Percentiles rank a stretch among this genome's conserved stretches.
Conservation (phyloP, 1,284 basidiomycete species). For the Cutaneotrichosporon cavernicola region DNA sequence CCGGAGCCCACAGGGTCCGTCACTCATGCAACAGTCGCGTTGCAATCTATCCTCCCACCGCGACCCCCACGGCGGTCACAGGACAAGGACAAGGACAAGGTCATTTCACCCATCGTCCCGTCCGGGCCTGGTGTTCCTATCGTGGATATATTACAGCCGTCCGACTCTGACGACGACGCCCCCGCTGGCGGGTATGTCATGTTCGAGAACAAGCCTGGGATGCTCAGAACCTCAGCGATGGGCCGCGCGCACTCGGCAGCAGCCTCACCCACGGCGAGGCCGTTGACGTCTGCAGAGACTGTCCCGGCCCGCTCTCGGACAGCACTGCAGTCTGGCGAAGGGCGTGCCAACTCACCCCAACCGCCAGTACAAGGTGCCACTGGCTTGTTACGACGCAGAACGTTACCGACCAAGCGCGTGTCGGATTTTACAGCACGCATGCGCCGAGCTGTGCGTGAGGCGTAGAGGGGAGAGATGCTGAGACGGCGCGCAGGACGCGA, state of each 20-base stretch:
- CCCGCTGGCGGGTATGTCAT: slow-evolving; percentile 45
- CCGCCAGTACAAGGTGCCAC: slow-evolving; percentile 9
- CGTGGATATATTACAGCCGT: slow-evolving; percentile 42
- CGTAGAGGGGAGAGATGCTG: not conserved
- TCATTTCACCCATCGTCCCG: slow-evolving; percentile 7
- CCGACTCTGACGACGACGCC: slow-evolving; percentile 53
- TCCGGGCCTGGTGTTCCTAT: slow-evolving; percentile 8
- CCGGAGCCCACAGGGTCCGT: slow-evolving; percentile 1
- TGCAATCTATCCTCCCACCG: slow-evolving; percentile 14
- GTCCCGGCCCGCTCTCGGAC: slow-evolving; percentile 12
- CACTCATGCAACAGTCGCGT: slow-evolving; percentile 10
- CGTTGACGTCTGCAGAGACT: not conserved
- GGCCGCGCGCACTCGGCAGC: slow-evolving; percentile 3
- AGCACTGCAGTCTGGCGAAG: slow-evolving; percentile 14
- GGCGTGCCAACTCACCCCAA: slow-evolving; percentile 19
- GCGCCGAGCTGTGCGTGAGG: slow-evolving; percentile 17
- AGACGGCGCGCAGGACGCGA: not conserved
- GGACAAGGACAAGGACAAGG: slow-evolving; percentile 11
- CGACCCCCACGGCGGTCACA: slow-evolving; percentile 8
- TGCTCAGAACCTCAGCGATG: not conserved
- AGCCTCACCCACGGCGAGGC: not conserved
- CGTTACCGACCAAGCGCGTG: slow-evolving; percentile 25
- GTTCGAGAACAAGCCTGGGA: slow-evolving; percentile 21
- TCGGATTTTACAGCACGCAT: slow-evolving; percentile 15
- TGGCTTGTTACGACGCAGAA: slow-evolving; percentile 20